Base-by-base conservation (phyloP, 257 asterid species). In the Penstemon barbatus region DNA sequence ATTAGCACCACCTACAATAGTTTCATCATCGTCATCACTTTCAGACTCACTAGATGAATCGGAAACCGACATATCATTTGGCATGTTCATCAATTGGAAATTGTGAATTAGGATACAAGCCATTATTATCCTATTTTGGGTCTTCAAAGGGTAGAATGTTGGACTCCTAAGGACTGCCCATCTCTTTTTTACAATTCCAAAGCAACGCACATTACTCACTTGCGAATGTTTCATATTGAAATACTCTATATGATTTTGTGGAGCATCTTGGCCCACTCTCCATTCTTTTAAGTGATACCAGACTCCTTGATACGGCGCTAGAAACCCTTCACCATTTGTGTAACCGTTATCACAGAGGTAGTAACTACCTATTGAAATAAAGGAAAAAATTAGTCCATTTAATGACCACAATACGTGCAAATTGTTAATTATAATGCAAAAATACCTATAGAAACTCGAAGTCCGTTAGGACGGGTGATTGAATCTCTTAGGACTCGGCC, bases 341-440 rank as follows among this genome's bases (percentile, higher is more conserved):
- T 65, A 65, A 7, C 71, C 51, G 8, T 48, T 15, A 50, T 65
- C 71, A 7, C 50, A 60, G 4, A 65, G 10, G 13, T 51, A 65
- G 13, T 65, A 65, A 19, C 19, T 15, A 3, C 61, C 39, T 48
- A 7, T 10, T 3, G 4, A 1, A 18, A 57, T 3, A 2, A 15
- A 18, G 2, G 2, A 25, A 1, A 25, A n/a, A 33, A 36, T 11
- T 3, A 9, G 8, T 37, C 33, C 0, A 0, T 0, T 25, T 25
- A 25, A 58, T 9, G 4, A 8, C 39, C 61, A 25, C 33, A 25
- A 0, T 36, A 57, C 6, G 19, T 19, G 4, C 13, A 3, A 36
- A 13, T 25, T 56, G 39, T 9, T 7, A 6, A 15, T 1, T 15
- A 18, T 25, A 25, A 57, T 57, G 12, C 2, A 10, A 11, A 19